Evolutionary conservation across 2,329 filamentous ascomycete species (phyloP), one percentile per base, ranked within the genome.

Genomic region (Aspergillus awamori): DNA sequence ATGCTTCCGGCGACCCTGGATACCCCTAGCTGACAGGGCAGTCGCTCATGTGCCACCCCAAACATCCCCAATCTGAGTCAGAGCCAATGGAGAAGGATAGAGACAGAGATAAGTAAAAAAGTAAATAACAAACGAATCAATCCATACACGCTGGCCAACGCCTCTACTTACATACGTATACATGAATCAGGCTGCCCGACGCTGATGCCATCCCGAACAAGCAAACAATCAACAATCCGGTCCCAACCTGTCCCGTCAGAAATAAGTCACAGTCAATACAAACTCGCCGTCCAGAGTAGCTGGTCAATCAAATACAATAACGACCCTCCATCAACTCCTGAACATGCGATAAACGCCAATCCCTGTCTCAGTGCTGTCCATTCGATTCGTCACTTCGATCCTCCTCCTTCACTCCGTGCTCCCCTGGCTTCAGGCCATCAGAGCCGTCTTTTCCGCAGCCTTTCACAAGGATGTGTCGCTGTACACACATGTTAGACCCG

Each of bases 391-490:
- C 58, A 39, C 60, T 64, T 24, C 64, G 61, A 28, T 65, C 66
- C 57, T 68, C 66, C 24, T 68, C 63, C 57, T 68, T 67, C 30
- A 65, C 56, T 48, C 49, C 30, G 41, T 36, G 15, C 4, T 22
- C 33, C n/a, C 24, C 51, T 41, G 39, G 33, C 51, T 58, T 64
- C 43, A 38, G 45, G n/a, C 55, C 24, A 33, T 64, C 60, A 10
- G 62, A 41, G 33, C 59, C 61, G 24, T 74, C 73, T 69, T 87
- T 88, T 61, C 87, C 87, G 70, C 87, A 89, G 53, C 87, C 87
- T 74, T 89, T 89, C 67, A 89, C 87, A 13, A 89, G 81, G 64
- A 88, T 86, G 74, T 89, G 87, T 74, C 87, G 81, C 87, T 89
- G 20, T 8, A 8, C 33, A 8, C 4, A 20, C 20, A 20, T 5